phyloP scores from a whole-genome alignment of 345 rosid species.

The Erucastrum elatum region DNA sequence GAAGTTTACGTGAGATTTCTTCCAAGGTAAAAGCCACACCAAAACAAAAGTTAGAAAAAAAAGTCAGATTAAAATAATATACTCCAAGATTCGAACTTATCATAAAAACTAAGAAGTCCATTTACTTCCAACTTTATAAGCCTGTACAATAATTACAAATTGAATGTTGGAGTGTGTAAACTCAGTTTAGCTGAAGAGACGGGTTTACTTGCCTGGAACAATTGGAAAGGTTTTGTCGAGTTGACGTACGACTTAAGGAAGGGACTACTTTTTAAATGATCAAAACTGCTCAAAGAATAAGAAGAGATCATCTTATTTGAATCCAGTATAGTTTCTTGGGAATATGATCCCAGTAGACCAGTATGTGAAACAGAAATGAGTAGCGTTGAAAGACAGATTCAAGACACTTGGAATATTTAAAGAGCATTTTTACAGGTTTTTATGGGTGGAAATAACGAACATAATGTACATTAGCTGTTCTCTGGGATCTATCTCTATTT shows the following conservation, averaged over 20 bases:
- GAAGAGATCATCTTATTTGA: neutral
- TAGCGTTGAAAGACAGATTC: neutral
- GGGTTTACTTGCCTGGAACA: neutral
- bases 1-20: conserved; percentile 37
- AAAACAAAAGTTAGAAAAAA: neutral
- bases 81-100: conserved; percentile 38
- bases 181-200: neutral
- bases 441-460: neutral
- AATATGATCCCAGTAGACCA: neutral
- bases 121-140: neutral
- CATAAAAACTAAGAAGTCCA: neutral
- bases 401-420: neutral
- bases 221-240: neutral
- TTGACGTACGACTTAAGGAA: neutral
- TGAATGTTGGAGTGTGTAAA: neutral
- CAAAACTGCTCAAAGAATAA: neutral
- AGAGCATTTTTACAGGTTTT: neutral
- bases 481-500: too few relatives aligned
- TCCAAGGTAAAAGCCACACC: conserved; percentile 24
- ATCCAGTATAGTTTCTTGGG: neutral
- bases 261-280: neutral
- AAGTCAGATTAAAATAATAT: conserved; percentile 23
- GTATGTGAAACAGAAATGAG: neutral
- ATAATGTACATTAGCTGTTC: neutral
- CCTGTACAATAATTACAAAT: neutral